Base-by-base conservation (phyloP, 768 basidiomycete genomes). In the Suillus fuscotomentosus region DNA sequence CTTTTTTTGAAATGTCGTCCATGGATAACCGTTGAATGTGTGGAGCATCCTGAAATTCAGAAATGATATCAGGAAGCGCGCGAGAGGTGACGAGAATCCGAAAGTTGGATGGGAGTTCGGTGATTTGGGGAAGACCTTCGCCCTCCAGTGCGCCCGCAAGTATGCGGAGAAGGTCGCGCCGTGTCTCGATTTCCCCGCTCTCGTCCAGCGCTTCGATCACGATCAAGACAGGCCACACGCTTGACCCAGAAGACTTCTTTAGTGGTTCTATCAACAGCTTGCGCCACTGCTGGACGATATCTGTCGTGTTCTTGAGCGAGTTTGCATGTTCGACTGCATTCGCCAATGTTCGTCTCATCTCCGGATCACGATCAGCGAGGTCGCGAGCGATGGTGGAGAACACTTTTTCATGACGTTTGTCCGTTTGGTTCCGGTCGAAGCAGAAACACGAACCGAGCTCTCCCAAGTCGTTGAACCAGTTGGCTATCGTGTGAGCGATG, bases 351-450 rank as follows among this genome's bases (percentile, higher is more conserved):
- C 22, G 45, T 43, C 36, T 65, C 31, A 65, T 39, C n/a, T 56
- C 41, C 11, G 55, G 11, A 39, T 71, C 66, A 54, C 68, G 65
- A 5, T 62, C 66, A 38, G 71, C 71, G 7, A 72, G 55, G n/a
- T 70, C 66, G 22, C 65, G 61, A 27, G 69, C 76, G 4, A 78
- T 70, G 38, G 77, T 79, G 27, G 70, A 71, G 67, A 77, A 75
- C 38, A 77, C 17, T 68, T 64, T 36, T 60, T 34, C 43, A 55
- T 61, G 60, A 39, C 60, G 63, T 17, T 50, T n/a, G 43, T 62
- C 61, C 2, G 47, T 24, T 43, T 60, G 36, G 24, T 17, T 48
- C 24, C 31, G 67, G 45, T 64, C 59, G 42, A 72, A 68, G 51
- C 70, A 72, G 42, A 72, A 63, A 8, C 62, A 62, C 22, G 71